phyloP scores from a whole-genome alignment of 176 grass and related monocot genomes.

The Typha latifolia region DNA sequence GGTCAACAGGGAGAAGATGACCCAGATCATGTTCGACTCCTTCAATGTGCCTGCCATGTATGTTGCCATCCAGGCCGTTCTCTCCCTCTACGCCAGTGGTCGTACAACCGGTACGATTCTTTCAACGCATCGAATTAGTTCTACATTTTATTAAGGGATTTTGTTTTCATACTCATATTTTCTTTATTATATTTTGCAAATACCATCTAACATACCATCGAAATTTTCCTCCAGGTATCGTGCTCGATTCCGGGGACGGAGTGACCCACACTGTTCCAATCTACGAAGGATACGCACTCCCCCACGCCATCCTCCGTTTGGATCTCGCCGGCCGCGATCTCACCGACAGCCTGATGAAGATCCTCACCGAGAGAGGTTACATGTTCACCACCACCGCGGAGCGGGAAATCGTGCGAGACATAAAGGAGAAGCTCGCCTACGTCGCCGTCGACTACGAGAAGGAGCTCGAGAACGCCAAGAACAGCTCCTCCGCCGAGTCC shows the following conservation, averaged over 20 bases:
- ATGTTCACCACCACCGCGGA: conserved; percentile 80
- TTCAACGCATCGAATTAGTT: not conserved
- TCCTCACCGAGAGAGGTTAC: conserved; percentile 81
- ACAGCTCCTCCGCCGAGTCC: conserved; percentile 69
- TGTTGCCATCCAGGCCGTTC: conserved; percentile 77
- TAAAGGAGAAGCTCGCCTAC: conserved; percentile 91
- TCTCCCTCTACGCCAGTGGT: conserved; percentile 72
- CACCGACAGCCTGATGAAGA: conserved; percentile 79
- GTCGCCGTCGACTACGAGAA: conserved; percentile 69
- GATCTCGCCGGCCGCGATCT: conserved; percentile 82
- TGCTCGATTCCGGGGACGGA: conserved; percentile 80
- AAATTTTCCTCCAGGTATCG: conserved; percentile 45
- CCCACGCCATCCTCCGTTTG: conserved; percentile 72
- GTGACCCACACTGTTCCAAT: conserved; percentile 87
- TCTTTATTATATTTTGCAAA: too few species aligned
- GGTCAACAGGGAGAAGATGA: conserved; percentile 90
- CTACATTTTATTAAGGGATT: too few species aligned
- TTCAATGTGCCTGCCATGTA: conserved; percentile 82
- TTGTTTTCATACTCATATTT: too few species aligned
- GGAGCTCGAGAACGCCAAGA: conserved; percentile 58
- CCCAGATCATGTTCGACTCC: conserved; percentile 91
- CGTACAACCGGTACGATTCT: conserved; percentile 57
- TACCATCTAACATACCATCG: not conserved
- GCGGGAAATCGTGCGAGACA: conserved; percentile 85
- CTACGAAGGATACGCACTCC: conserved; percentile 70